Evolutionary conservation across 2,329 filamentous ascomycete species (phyloP).

Genomic region (Fusarium marasasianum): DNA sequence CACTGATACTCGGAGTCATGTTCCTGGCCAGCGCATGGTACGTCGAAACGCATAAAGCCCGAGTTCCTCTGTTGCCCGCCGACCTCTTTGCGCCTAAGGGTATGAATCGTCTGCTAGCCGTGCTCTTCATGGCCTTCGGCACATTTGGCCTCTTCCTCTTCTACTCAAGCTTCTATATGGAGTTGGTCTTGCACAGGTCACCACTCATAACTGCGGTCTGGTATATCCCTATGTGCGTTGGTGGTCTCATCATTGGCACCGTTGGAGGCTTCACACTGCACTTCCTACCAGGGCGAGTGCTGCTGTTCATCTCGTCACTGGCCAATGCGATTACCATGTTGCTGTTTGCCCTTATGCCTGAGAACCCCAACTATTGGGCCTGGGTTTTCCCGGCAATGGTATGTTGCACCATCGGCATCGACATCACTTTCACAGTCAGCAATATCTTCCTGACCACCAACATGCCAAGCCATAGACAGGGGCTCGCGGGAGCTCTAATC

Average conservation of each 20-base stretch:
- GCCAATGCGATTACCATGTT: conserved; percentile 61
- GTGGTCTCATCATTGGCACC: conserved; percentile 65
- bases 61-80: conserved; percentile 68
- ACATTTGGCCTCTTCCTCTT: conserved; percentile 71
- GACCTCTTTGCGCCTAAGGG: conserved; percentile 67
- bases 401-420: conserved; percentile 70
- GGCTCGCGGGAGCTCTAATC: conserved; percentile 71
- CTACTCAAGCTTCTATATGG: conserved; percentile 71
- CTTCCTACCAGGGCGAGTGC: conserved; percentile 60
- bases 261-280: conserved; percentile 66
- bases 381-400: conserved; percentile 71
- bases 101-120: conserved; percentile 66
- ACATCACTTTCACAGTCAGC: conserved; percentile 72
- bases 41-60: conserved; percentile 69
- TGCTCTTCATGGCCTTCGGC: conserved; percentile 61
- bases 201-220: conserved; percentile 67
- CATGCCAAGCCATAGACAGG: conserved; percentile 66
- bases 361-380: conserved; percentile 67
- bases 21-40: conserved; percentile 65
- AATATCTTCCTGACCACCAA: conserved; percentile 75
- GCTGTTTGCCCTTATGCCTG: conserved; percentile 65
- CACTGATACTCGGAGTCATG: conserved; percentile 65
- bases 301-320: conserved; percentile 62
- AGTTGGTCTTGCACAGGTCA: conserved; percentile 59
- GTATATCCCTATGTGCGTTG: conserved; percentile 66